Evolutionary conservation across 345 rosid genomes (phyloP).

Genomic region (Salix dunnii): DNA sequence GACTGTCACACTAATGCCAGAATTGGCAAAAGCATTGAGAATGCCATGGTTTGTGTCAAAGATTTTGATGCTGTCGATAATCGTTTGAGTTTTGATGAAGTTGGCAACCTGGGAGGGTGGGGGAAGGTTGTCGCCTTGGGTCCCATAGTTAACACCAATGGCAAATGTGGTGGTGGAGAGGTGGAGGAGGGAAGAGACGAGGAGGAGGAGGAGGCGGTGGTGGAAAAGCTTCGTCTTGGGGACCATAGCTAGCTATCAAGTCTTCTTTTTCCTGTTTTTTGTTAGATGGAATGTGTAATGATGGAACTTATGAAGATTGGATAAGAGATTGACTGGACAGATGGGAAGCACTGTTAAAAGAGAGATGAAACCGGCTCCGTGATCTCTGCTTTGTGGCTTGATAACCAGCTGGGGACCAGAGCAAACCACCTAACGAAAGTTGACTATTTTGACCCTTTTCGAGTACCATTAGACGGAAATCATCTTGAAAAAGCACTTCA

Average conservation of each 20-base stretch:
- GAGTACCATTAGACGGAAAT: no score
- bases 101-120: conserved; percentile 29
- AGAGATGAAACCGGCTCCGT: no score
- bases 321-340: no score
- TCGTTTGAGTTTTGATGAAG: conserved; percentile 21
- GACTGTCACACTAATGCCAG: conserved; percentile 19
- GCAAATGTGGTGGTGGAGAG: conserved; percentile 13
- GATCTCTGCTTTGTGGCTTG: no score
- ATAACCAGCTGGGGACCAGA: no score
- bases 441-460: no score
- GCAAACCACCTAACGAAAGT: no score
- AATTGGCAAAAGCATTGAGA: conserved; percentile 23
- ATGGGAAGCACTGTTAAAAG: no score
- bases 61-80: conserved; percentile 23
- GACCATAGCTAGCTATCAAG: background rate
- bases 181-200: conserved; percentile 4
- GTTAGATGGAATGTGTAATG: background rate
- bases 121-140: conserved; percentile 25
- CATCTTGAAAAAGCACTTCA: no score
- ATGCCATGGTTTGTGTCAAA: conserved; percentile 28
- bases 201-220: conserved; percentile 3
- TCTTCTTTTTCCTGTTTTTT: background rate
- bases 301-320: background rate
- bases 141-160: conserved; percentile 31
- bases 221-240: background rate